These are phyloP conservation scores for Metschnikowia amazonensis DNA, from an alignment of 805 yeast species.

Conservation along the genomic window DNA sequence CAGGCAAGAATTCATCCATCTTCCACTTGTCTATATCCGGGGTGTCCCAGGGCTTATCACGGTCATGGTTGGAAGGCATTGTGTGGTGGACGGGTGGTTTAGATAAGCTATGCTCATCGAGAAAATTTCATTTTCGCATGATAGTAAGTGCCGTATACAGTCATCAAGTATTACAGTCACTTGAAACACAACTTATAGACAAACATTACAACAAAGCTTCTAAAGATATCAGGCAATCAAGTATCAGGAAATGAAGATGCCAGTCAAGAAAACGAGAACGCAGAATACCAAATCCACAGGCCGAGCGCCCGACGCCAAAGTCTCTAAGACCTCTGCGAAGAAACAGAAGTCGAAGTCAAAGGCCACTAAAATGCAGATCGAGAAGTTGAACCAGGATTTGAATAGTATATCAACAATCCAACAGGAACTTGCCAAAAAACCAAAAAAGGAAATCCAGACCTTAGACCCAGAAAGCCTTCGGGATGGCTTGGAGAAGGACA, in stretches of 20 bases:
- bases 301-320: constrained; percentile 2
- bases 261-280: not conserved
- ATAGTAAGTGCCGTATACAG: constrained; percentile 1
- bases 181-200: too few species aligned
- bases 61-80: constrained; percentile 91
- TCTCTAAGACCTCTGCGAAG: constrained; percentile 7
- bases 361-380: constrained; percentile 31
- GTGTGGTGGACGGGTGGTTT: constrained; percentile 6
- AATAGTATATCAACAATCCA: constrained; percentile 20
- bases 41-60: constrained; percentile 98
- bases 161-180: not conserved
- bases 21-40: constrained; percentile 93
- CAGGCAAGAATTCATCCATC: constrained; percentile 81
- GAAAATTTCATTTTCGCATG: constrained; percentile 2
- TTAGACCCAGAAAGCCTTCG: constrained; percentile 34
- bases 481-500: constrained; percentile 40
- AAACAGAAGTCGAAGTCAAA: constrained; percentile 23
- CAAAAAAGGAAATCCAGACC: constrained; percentile 22
- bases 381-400: constrained; percentile 31
- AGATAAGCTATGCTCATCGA: constrained; percentile 5
- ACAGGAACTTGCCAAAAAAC: constrained; percentile 10
- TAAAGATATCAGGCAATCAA: too few species aligned
- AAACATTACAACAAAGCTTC: too few species aligned
- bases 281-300: not conserved
- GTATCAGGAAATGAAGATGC: not conserved